Evolutionary conservation across 768 basidiomycete genomes (phyloP).

Genomic region (Lentinus tigrinus): DNA sequence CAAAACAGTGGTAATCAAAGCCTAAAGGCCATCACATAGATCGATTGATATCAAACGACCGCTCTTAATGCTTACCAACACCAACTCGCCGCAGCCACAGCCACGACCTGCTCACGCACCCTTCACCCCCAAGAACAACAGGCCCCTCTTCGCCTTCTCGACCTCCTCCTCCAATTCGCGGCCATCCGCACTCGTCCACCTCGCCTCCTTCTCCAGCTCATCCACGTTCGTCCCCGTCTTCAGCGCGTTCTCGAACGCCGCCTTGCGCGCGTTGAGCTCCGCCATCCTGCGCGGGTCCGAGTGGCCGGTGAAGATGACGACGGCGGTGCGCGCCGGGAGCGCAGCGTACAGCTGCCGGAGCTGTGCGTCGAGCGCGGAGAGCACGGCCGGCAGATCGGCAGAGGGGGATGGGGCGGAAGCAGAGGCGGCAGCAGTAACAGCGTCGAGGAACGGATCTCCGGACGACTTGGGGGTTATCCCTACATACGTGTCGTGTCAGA

Average conservation of each 20-base stretch:
- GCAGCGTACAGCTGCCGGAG: constrained; percentile 61
- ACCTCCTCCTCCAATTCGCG: constrained; percentile 79
- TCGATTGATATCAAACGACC: too few relatives aligned
- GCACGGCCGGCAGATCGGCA: constrained; percentile 19
- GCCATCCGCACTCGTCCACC: constrained; percentile 79
- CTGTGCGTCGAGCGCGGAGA: constrained; percentile 56
- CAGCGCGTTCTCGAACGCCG: constrained; percentile 67
- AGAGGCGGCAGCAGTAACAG: constrained; percentile 3
- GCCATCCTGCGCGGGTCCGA: constrained; percentile 84
- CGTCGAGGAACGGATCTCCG: constrained; percentile 31
- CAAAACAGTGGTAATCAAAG: too few relatives aligned
- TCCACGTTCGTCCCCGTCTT: constrained; percentile 55
- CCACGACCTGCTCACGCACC: constrained; percentile 14
- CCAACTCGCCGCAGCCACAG: too few relatives aligned
- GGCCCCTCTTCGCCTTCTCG: constrained; percentile 75
- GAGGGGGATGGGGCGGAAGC: constrained; percentile 29
- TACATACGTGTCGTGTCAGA: constrained; percentile 24
- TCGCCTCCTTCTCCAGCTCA: constrained; percentile 50
- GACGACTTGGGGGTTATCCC: constrained; percentile 62
- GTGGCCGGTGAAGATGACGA: constrained; percentile 87
- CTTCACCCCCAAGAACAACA: constrained; percentile 76
- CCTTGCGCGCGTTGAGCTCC: constrained; percentile 65
- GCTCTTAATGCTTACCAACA: too few relatives aligned
- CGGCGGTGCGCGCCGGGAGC: constrained; percentile 76
- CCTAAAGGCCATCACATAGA: too few relatives aligned